Percentiles rank a stretch among this genome's conserved stretches.
Evolutionary conservation across 345 rosid genomes (phyloP).

Genomic region (Brassica juncea): DNA sequence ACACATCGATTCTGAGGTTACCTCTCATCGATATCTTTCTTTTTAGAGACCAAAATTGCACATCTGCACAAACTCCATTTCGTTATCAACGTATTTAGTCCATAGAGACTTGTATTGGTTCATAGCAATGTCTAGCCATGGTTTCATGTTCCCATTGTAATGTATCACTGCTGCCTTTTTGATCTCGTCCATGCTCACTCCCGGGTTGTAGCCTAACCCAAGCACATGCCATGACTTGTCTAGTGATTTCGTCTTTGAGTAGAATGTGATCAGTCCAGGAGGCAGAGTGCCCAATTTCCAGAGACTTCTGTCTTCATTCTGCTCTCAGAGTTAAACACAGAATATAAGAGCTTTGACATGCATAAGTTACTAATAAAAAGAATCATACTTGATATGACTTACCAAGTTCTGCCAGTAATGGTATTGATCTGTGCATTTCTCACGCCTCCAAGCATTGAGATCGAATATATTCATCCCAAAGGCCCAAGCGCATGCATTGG

Average conservation of each 20-base stretch:
- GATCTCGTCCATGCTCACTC: slow-evolving; percentile 83
- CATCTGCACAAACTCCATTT: slow-evolving; percentile 73
- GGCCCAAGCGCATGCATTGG: slow-evolving; percentile 93
- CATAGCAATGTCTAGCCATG: slow-evolving; percentile 95
- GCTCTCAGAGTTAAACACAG: background rate
- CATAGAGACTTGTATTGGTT: slow-evolving; percentile 87
- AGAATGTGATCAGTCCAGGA: slow-evolving; percentile 87
- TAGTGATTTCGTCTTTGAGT: slow-evolving; percentile 75
- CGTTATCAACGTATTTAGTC: slow-evolving; percentile 85
- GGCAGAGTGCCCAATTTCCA: slow-evolving; percentile 79
- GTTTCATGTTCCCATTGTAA: slow-evolving; percentile 95
- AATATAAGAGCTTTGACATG: background rate
- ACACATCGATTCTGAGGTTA: slow-evolving; percentile 10
- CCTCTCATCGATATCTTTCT: slow-evolving; percentile 27
- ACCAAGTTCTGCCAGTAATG: slow-evolving; percentile 77
- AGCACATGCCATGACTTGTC: slow-evolving; percentile 94
- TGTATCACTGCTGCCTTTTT: slow-evolving; percentile 87
- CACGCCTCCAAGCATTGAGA: slow-evolving; percentile 86
- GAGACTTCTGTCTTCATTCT: slow-evolving; percentile 71
- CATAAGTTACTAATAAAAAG: background rate
- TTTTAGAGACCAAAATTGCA: slow-evolving; percentile 84
- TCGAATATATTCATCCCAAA: slow-evolving; percentile 91
- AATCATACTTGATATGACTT: background rate
- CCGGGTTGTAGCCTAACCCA: slow-evolving; percentile 90
- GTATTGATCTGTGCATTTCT: slow-evolving; percentile 56